A percentile compares a stretch with the other conserved stretches of the same genome.
Conservation (phyloP, 306 rosid genomes). For the Prunus kanzakura region DNA sequence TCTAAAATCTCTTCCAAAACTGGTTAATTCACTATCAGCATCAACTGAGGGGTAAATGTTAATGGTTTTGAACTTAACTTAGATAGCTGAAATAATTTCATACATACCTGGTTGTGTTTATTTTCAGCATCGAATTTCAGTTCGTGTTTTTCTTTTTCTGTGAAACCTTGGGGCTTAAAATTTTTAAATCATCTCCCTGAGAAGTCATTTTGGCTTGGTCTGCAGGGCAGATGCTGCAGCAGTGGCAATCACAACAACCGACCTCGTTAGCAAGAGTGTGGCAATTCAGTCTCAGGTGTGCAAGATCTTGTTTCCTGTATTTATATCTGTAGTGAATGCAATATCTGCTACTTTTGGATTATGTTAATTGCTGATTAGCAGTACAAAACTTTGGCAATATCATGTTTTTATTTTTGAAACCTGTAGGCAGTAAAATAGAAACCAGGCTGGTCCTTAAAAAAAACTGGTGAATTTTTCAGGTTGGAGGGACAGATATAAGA, state of each 20-base stretch:
- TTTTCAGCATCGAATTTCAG: background rate
- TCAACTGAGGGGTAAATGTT: conserved; percentile 62
- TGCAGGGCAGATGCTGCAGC: conserved; percentile 93
- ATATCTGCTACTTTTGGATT: background rate
- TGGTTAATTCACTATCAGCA: conserved; percentile 63
- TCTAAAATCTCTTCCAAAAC: conserved; percentile 65
- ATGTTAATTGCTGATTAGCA: background rate
- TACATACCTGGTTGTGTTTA: background rate
- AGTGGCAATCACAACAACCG: conserved; percentile 94
- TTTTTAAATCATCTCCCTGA: background rate
- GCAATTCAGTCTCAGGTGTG: conserved; percentile 81
- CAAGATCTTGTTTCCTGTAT: conserved; percentile 14
- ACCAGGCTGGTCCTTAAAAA: conserved; percentile 3
- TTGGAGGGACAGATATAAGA: conserved; percentile 65
- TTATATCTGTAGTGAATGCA: conserved; percentile 7
- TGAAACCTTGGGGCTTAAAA: background rate
- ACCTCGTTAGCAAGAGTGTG: conserved; percentile 93
- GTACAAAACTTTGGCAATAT: background rate
- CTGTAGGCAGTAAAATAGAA: background rate
- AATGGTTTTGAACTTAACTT: background rate
- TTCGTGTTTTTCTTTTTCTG: background rate
- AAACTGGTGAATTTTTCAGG: conserved; percentile 40
- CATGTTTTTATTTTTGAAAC: background rate
- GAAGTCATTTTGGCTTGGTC: conserved; percentile 3
- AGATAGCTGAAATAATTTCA: background rate